Evolutionary conservation across 306 rosid genomes (phyloP).

Genomic region (Rosa multiflora): DNA sequence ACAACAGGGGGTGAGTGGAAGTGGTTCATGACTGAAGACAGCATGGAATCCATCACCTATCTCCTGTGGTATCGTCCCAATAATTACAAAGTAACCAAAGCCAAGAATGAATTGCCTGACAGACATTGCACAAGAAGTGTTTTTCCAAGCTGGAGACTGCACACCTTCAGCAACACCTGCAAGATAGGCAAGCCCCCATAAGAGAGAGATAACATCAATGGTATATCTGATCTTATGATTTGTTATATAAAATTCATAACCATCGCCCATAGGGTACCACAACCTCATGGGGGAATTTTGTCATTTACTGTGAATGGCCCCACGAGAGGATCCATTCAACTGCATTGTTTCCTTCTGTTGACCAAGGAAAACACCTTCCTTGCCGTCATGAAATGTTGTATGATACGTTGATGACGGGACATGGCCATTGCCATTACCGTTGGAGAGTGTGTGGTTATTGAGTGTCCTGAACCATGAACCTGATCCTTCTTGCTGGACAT

Average conservation of each 20-base stretch:
- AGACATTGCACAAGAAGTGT: constrained; percentile 38
- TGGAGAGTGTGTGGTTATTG: constrained; percentile 33
- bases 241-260: constrained; percentile 23
- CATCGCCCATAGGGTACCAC: constrained; percentile 26
- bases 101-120: constrained; percentile 96
- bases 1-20: constrained; percentile 31
- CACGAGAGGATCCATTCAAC: constrained; percentile 43
- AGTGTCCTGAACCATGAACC: constrained; percentile 30
- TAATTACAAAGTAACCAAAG: constrained; percentile 42
- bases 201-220: constrained; percentile 13
- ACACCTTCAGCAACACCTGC: constrained; percentile 48
- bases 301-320: constrained; percentile 50
- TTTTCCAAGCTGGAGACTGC: constrained; percentile 26
- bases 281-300: constrained; percentile 20
- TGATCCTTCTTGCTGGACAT: constrained; percentile 31
- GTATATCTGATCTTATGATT: background rate
- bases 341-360: constrained; percentile 44
- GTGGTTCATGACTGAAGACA: constrained; percentile 28
- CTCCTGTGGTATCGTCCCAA: constrained; percentile 31
- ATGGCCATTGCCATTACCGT: constrained; percentile 32
- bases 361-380: constrained; percentile 42
- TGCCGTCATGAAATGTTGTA: constrained; percentile 34
- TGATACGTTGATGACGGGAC: constrained; percentile 34
- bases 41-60: constrained; percentile 27
- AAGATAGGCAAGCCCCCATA: constrained; percentile 23